phyloP scores from a whole-genome alignment of 371 early-diverging fungal genomes.

The Mucor indicus region DNA sequence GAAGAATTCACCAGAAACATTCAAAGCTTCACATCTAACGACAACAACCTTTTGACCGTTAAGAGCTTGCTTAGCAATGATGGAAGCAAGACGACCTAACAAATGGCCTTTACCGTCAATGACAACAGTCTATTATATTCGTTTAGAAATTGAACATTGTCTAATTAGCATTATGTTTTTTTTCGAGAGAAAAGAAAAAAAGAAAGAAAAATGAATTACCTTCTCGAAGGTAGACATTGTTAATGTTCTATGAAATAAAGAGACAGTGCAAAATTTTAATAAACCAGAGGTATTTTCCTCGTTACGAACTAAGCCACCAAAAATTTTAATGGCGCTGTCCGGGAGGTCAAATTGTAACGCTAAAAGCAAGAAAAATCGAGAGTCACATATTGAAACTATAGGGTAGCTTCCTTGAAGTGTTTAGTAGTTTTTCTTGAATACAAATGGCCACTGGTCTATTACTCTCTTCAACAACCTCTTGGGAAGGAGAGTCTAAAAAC shows the following conservation, averaged over 20 bases:
- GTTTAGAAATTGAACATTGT: no score
- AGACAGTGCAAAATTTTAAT: not conserved
- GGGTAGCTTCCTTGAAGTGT: no score
- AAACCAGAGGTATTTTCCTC: not conserved
- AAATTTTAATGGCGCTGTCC: no score
- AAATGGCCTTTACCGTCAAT: slow-evolving; percentile 99
- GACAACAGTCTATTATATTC: slow-evolving; percentile 80
- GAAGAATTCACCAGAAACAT: slow-evolving; percentile 98
- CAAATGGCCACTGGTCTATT: no score
- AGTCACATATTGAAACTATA: no score
- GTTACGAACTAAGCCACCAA: not conserved
- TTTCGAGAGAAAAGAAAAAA: no score
- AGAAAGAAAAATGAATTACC: not conserved
- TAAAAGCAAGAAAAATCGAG: no score
- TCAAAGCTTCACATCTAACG: slow-evolving; percentile 97
- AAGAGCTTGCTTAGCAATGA: slow-evolving; percentile 98
- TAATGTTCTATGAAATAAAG: slow-evolving; percentile 3
- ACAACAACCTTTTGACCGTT: slow-evolving; percentile 98
- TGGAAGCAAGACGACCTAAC: slow-evolving; percentile 97
- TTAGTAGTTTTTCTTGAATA: no score
- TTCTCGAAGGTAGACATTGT: slow-evolving; percentile 16
- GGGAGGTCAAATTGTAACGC: no score
- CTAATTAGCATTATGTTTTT: no score
- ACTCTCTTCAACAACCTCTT: no score
- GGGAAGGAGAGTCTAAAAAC: no score